Evolutionary conservation across 768 basidiomycete genomes (phyloP).

Genomic region (Hericium rajendrae): DNA sequence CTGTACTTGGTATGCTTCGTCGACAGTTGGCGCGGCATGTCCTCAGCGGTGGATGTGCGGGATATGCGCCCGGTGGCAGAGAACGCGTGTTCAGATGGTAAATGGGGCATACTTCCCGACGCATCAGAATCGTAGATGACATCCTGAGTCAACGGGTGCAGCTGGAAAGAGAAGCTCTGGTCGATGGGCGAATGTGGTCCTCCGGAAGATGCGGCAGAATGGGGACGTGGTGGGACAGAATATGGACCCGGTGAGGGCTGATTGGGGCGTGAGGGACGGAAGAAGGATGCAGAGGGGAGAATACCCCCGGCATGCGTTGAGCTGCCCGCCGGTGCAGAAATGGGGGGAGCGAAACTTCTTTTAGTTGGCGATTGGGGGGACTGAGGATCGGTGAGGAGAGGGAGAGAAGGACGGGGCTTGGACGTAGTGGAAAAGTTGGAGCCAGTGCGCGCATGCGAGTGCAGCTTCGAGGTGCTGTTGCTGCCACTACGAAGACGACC

Average conservation of each 20-base stretch:
- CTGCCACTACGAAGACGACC: conserved; percentile 4
- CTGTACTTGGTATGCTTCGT: conserved; percentile 46
- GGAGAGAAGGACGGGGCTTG: conserved; percentile 2
- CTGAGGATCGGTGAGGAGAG: conserved; percentile 7
- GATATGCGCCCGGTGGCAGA: conserved; percentile 3
- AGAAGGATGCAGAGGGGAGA: conserved; percentile 72
- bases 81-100: conserved; percentile 12
- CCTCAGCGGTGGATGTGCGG: conserved; percentile 18
- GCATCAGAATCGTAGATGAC: conserved; percentile 36
- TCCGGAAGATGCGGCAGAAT: conserved; percentile 22
- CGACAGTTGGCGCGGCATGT: conserved; percentile 22
- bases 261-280: conserved; percentile 55
- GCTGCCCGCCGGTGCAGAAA: conserved; percentile 7
- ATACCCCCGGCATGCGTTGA: conserved; percentile 65
- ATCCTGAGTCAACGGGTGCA: conserved; percentile 30
- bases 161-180: conserved; percentile 26
- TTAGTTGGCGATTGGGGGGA: conserved; percentile 4
- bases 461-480: background rate
- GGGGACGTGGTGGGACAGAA: conserved; percentile 22
- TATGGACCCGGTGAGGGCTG: conserved; percentile 32
- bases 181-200: conserved; percentile 10
- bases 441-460: conserved; percentile 5
- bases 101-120: conserved; percentile 21
- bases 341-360: conserved; percentile 1
- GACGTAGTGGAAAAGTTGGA: conserved; percentile 10